Evolutionary conservation across 768 basidiomycete genomes (phyloP), one percentile per base, ranked within the genome.

Genomic region (Naematelia aurantialba): DNA sequence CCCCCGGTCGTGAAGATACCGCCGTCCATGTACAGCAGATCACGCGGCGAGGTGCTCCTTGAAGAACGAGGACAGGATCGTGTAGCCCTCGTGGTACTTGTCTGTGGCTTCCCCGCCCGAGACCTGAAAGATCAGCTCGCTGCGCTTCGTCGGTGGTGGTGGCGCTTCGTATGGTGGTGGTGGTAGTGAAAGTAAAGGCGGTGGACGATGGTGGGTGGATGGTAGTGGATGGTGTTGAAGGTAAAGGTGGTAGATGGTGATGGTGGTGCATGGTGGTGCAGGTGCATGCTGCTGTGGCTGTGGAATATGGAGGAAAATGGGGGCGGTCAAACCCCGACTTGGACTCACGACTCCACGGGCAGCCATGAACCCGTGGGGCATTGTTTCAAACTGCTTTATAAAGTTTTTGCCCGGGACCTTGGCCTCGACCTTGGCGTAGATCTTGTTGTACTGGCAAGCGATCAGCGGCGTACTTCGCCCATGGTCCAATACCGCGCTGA

Each of bases 301-400:
- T 13, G 22, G 25, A 52, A 2, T 53, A 17, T n/a, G 45, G 50
- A 44, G 24, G 56, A 39, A 46, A 26, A 11, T 12, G 30, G n/a
- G 27, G 27, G 2, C 11, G 2, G 2, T 24, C 31, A 30, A 45
- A 13, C 10, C 19, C 10, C 5, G 11, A 60, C 8, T 14, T 5
- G 4, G 4, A 74, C 73, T 62, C 53, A 74, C 73, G 52, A 70
- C 65, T 46, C 56, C 73, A 45, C 73, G 62, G 57, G 73, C 68
- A 47, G 63, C 73, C 42, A 62, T 55, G 55, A 55, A 72, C 19
- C 73, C 73, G 47, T 74, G 73, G n/a, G 60, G 54, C 19, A 46
- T 25, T n/a, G 64, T 58, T 4, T 52, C 52, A 58, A 59, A 74
- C 21, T 52, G 55, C 56, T 67, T 67, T 53, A 67, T 27, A 10